A percentile compares a stretch with the other conserved stretches of the same genome.
Conservation (phyloP, 148 eudicot species). For the Vaccinium myrtillus region DNA sequence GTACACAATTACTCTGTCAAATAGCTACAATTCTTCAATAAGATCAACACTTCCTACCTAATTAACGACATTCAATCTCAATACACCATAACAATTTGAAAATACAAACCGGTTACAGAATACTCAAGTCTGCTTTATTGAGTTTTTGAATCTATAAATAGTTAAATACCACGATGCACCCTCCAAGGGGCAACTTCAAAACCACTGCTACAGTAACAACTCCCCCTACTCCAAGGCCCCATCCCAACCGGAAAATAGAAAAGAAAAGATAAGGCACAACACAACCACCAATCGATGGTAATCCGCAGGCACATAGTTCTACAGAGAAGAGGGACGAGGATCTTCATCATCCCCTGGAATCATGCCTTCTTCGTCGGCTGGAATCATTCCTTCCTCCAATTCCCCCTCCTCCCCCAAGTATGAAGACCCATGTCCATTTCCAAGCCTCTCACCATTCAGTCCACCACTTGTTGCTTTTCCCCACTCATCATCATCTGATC, state of each 20-base stretch:
- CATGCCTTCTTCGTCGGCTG: conserved; percentile 14
- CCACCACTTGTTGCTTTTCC: conserved; percentile 8
- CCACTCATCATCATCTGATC: neutral
- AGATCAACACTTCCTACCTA: neutral
- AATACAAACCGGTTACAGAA: neutral
- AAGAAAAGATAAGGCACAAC: neutral
- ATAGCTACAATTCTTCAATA: conserved; percentile 1
- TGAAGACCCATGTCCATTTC: neutral
- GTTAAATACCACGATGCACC: neutral
- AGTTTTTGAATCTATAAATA: neutral
- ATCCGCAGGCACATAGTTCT: neutral
- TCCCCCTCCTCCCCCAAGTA: conserved; percentile 23
- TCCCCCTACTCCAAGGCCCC: neutral
- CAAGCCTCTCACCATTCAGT: neutral
- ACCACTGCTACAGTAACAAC: neutral
- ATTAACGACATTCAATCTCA: neutral
- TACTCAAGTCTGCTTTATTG: neutral
- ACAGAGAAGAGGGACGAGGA: conserved; percentile 5
- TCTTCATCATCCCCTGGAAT: conserved; percentile 9
- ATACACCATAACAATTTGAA: neutral
- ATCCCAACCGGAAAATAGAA: neutral
- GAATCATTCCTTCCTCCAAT: conserved; percentile 32
- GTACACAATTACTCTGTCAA: neutral
- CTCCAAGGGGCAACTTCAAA: neutral
- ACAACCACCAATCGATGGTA: neutral